Percentiles rank a stretch among this genome's conserved stretches.
These are phyloP conservation scores for Glomus cerebriforme DNA, from an alignment of 192 early-diverging fungal genomes.

Conservation along the genomic window DNA sequence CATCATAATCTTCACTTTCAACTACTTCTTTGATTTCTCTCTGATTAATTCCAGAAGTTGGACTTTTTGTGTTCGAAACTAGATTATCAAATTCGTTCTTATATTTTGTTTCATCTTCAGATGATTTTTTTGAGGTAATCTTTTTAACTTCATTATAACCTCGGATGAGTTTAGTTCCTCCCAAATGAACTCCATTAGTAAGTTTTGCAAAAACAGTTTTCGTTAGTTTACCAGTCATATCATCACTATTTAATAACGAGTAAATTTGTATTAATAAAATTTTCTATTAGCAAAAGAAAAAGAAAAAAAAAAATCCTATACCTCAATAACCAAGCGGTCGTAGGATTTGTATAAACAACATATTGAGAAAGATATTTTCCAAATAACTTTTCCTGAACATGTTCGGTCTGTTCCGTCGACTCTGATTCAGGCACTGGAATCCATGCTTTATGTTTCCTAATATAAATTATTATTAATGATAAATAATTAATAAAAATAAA, in stretches of 20 bases:
- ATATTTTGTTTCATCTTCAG: conserved; percentile 40
- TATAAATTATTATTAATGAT: too few species aligned
- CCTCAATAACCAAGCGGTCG: conserved; percentile 62
- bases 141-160: conserved; percentile 78
- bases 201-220: conserved; percentile 67
- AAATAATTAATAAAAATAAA: background rate
- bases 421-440: conserved; percentile 24
- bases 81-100: conserved; percentile 32
- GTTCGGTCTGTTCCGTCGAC: conserved; percentile 33
- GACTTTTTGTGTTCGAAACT: background rate
- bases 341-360: conserved; percentile 66
- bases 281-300: background rate
- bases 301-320: conserved; percentile 7
- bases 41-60: background rate
- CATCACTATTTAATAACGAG: conserved; percentile 51
- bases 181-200: conserved; percentile 55
- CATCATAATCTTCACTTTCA: conserved; percentile 44
- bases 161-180: conserved; percentile 72
- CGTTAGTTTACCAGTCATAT: conserved; percentile 60
- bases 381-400: conserved; percentile 57
- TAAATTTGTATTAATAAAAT: background rate
- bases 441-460: conserved; percentile 65
- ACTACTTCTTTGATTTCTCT: conserved; percentile 50
- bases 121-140: conserved; percentile 45
- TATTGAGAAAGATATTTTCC: conserved; percentile 80